Evolutionary conservation across 345 rosid genomes (phyloP).

Genomic region (Populus tremula): DNA sequence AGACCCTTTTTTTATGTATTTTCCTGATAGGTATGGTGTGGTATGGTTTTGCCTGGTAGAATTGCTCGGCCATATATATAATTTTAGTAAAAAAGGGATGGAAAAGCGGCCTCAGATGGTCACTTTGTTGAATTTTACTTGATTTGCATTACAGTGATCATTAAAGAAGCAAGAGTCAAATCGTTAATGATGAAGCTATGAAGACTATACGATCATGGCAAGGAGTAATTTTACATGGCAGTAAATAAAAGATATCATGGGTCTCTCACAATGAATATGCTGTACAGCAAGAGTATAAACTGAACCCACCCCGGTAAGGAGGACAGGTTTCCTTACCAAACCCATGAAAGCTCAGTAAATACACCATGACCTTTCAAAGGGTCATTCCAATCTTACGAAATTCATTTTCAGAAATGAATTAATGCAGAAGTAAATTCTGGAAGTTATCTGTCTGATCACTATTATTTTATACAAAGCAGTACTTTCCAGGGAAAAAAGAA

Average conservation of each 20-base stretch:
- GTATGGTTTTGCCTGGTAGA: background rate
- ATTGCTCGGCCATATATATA: background rate
- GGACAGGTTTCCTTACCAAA: background rate
- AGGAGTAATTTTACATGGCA: no score
- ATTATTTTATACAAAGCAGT: constrained; percentile 14
- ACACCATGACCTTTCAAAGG: background rate
- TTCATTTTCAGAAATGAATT: constrained; percentile 19
- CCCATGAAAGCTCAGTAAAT: background rate
- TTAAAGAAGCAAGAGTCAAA: no score
- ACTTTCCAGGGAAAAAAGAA: background rate
- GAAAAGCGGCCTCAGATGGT: background rate
- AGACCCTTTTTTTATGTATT: background rate
- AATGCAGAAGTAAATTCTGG: constrained; percentile 31
- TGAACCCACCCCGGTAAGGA: background rate
- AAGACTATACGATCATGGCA: no score
- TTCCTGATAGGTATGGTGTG: background rate
- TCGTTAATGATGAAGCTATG: no score
- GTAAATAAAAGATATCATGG: background rate
- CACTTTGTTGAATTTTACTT: background rate
- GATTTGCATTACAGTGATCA: no score
- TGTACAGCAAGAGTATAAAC: background rate
- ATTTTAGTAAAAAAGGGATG: background rate
- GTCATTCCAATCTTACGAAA: constrained; percentile 15
- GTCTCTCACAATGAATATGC: background rate
- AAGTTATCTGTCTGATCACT: constrained; percentile 38